Evolutionary conservation across 2,329 filamentous ascomycete genomes (phyloP).

Genomic region (Trichoderma atroviride): DNA sequence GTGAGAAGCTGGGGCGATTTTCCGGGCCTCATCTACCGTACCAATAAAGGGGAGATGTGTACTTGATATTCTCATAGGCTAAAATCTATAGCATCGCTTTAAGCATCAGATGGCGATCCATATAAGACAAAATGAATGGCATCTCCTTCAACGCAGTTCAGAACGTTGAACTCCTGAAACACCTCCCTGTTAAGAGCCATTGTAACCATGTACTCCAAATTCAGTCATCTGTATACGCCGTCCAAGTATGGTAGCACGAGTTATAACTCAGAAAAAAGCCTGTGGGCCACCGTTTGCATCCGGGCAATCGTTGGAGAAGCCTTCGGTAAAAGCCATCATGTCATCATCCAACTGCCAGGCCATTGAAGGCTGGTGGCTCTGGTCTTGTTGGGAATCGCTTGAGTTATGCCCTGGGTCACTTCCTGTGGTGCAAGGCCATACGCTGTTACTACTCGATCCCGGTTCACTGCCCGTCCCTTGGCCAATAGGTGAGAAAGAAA

Average conservation of each 20-base stretch:
- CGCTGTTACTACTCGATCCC: conserved; percentile 34
- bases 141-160: background rate
- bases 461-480: conserved; percentile 30
- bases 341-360: conserved; percentile 40
- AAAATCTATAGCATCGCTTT: background rate
- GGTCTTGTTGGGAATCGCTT: conserved; percentile 39
- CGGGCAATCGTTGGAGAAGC: conserved; percentile 30
- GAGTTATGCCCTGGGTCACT: conserved; percentile 41
- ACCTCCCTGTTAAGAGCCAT: background rate
- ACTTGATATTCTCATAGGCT: background rate
- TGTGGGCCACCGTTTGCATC: conserved; percentile 32
- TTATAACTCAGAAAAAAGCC: background rate
- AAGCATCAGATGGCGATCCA: background rate
- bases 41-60: background rate
- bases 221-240: background rate
- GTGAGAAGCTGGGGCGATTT: background rate
- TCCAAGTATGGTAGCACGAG: background rate
- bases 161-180: background rate
- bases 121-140: background rate
- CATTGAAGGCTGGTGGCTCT: conserved; percentile 33
- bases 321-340: conserved; percentile 34
- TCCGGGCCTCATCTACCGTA: background rate
- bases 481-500: conserved; percentile 32
- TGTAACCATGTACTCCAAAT: background rate
- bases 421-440: conserved; percentile 36